Evolutionary conservation across 768 basidiomycete species (phyloP), one percentile per base, ranked within the genome.

Genomic region (Pluteus cervinus): DNA sequence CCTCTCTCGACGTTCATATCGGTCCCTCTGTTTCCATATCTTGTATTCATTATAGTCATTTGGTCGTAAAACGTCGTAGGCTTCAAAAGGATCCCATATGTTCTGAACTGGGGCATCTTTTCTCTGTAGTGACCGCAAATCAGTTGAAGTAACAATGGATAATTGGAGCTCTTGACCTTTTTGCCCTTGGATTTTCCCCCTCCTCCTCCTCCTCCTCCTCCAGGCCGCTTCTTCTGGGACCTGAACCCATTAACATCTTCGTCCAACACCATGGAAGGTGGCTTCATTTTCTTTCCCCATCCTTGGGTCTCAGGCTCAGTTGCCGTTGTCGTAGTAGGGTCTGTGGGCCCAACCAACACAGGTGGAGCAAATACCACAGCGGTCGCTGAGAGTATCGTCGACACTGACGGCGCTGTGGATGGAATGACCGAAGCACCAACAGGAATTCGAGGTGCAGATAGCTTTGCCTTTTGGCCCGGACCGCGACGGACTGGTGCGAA

Each of bases 21-120:
- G 75, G 17, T 87, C 83, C 40, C 77, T 78, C 44, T 77, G 75
- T 46, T 81, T 81, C 79, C 80, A 90, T 8, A 76, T 48, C 51
- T 89, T 91, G 68, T 80, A 91, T 49, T 91, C 89, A 47, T 82
- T 80, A 60, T 91, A 90, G 48, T 92, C 89, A 42, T 91, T 91
- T 2, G 89, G 89, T 17, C 84, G 76, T 15, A 79, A 59, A 2
- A 87, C 84, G 45, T 92, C 89, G 53, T 92, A 92, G 20, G 62
- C 68, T 49, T 90, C 88, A 40, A 60, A 53, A 4, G 88, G 88
- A 57, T 91, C 86, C 88, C 88, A 89, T 2, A 75, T 57, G 2
- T 60, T 57, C 5, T 75, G 46, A 8, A 68, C 57, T 29, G 73
- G 73, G 0, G 66, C 57, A 50, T 75, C 71, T 45, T 81, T 82